Base-by-base conservation (phyloP, 2,329 filamentous ascomycete genomes). In the Cladophialophora chaetospira region DNA sequence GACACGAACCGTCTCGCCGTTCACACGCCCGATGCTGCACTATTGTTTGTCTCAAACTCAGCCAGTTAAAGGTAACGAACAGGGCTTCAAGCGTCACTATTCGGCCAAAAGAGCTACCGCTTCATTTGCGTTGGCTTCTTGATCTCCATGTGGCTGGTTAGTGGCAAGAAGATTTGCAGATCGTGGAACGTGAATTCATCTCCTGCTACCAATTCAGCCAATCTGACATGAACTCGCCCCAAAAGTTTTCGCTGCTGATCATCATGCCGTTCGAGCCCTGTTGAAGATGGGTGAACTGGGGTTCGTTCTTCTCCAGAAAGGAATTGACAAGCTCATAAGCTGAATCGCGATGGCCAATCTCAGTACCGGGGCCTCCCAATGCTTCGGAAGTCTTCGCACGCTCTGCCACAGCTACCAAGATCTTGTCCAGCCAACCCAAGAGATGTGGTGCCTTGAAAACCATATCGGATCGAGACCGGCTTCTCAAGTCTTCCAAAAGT, bases 251-350 rank as follows among this genome's bases (percentile, higher is more conserved):
- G 8, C 17, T 47, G 10, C 13, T 25, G 8, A 8, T 3, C 6
- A 3, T 8, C 25, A 8, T 5, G 10, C 2, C 26, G 25, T 31
- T 45, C n/a, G 3, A 2, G 3, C 19, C 19, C 26, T 19, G n/a
- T 5, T 25, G n/a, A 9, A 17, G n/a, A 10, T 5, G 10, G 11
- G 46, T 6, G 15, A 21, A n/a, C 8, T 23, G 38, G 6, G 13
- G 11, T 3, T 43, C 35, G 4, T 38, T 33, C 8, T 57, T 26
- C 9, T 61, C 38, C 9, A 55, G 25, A n/a, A 55, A 62, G 8
- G 59, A 56, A 44, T 62, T 56, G 38, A 62, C 48, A 13, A 62
- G 48, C 31, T 62, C 59, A 35, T 56, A 58, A 2, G 59, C 59
- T 28, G 59, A 53, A 9, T 31, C 52, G 13, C 46, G 23, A 13